These are phyloP conservation scores for Arthrobotrys pseudoclavata DNA, from an alignment of 2,329 filamentous ascomycete genomes.

Conservation along the genomic window DNA sequence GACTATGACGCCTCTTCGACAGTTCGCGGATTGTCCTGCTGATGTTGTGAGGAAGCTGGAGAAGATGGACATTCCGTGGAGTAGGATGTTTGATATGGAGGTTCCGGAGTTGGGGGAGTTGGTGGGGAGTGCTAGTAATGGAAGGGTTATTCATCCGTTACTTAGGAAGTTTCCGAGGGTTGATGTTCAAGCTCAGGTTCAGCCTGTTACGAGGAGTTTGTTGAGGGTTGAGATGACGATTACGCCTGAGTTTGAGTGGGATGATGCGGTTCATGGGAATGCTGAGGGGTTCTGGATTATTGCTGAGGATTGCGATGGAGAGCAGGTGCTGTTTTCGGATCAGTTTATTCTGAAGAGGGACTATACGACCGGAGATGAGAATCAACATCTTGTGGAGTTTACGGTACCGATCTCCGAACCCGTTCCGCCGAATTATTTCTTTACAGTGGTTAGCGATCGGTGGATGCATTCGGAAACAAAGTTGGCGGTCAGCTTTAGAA, in stretches of 20 bases:
- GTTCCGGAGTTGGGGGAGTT: conserved; percentile 72
- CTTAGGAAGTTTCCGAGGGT: conserved; percentile 94
- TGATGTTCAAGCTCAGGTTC: conserved; percentile 91
- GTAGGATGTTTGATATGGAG: conserved; percentile 94
- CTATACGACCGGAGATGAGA: conserved; percentile 85
- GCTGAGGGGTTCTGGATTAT: conserved; percentile 97
- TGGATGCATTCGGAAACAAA: conserved; percentile 99
- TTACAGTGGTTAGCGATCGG: conserved; percentile 91
- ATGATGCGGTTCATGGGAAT: conserved; percentile 85
- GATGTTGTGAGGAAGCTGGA: conserved; percentile 94
- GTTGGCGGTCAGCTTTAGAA: conserved; percentile 92
- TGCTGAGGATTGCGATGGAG: conserved; percentile 96
- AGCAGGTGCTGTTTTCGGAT: conserved; percentile 94
- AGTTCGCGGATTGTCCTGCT: conserved; percentile 82
- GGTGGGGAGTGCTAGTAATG: conserved; percentile 73
- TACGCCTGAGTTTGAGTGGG: conserved; percentile 95
- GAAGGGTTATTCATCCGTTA: conserved; percentile 84
- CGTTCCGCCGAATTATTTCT: conserved; percentile 99
- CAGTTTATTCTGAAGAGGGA: conserved; percentile 92
- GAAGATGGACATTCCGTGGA: conserved; percentile 93
- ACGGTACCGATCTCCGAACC: conserved; percentile 97
- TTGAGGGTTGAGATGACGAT: conserved; percentile 90
- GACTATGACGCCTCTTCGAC: conserved; percentile 94
- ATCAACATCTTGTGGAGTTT: conserved; percentile 95
- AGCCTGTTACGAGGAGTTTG: conserved; percentile 94